Conservation (phyloP, 2,329 filamentous ascomycete genomes). For the Westerdykella sp. region DNA sequence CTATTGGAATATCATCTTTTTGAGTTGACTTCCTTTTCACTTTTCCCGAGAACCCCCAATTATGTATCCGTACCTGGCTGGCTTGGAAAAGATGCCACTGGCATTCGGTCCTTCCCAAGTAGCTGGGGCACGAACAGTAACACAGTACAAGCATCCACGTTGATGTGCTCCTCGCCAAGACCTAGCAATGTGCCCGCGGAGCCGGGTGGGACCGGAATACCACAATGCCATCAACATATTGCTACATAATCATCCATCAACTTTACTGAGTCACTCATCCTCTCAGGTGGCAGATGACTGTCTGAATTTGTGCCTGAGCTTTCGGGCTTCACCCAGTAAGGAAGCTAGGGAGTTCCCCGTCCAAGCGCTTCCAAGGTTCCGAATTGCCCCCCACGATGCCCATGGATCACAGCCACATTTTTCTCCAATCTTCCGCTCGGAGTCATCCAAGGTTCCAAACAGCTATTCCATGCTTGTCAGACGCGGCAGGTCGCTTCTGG, state of each 20-base stretch:
- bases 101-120: no score
- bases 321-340: constrained; percentile 14
- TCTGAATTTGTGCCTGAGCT: constrained; percentile 19
- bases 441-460: constrained; percentile 11
- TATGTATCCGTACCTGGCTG: no score
- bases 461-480: constrained; percentile 12
- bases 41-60: no score
- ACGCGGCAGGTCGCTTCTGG: constrained; percentile 8
- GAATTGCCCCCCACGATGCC: constrained; percentile 11
- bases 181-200: constrained; percentile 9
- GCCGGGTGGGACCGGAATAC: constrained; percentile 16
- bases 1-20: no score
- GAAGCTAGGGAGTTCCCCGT: constrained; percentile 16
- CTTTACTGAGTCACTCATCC: constrained; percentile 11
- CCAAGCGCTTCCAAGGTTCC: constrained; percentile 2
- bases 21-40: no score
- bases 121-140: no score
- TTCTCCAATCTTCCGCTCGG: constrained; percentile 14
- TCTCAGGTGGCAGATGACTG: constrained; percentile 24
- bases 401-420: constrained; percentile 20
- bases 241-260: constrained; percentile 11
- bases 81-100: no score
- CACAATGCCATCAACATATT: constrained; percentile 1
- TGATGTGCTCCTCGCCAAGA: no score
- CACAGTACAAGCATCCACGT: no score